Conservation (phyloP, 768 basidiomycete species). For the Lyophyllum semitale region DNA sequence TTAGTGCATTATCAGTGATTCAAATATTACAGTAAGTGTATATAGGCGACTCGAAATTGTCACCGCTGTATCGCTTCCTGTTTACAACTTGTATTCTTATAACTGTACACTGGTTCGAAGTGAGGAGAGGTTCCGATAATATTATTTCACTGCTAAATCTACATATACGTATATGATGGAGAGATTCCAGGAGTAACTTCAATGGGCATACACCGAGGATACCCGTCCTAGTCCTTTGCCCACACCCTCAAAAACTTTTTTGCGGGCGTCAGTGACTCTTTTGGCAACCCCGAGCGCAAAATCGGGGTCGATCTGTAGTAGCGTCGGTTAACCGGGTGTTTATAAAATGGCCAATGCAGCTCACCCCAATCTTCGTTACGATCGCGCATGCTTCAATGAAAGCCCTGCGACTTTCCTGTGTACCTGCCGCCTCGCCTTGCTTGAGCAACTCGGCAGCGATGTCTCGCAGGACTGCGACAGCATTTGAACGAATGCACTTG, state of each 20-base stretch:
- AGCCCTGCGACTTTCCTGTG: slow-evolving; percentile 50
- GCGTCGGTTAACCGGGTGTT: slow-evolving; percentile 4
- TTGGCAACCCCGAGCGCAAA: slow-evolving; percentile 63
- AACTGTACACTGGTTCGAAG: not conserved
- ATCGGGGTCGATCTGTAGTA: slow-evolving; percentile 60
- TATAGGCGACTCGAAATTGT: too few relatives aligned
- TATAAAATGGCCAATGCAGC: not conserved
- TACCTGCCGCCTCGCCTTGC: slow-evolving; percentile 52
- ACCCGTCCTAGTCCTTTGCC: slow-evolving; percentile 58
- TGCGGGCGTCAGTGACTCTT: slow-evolving; percentile 68
- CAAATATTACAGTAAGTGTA: too few relatives aligned
- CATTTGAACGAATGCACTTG: slow-evolving; percentile 61
- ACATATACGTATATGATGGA: not conserved
- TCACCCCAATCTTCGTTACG: slow-evolving; percentile 38
- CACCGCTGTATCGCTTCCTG: too few relatives aligned
- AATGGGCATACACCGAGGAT: slow-evolving; percentile 22
- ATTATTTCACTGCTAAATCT: slow-evolving; percentile 2
- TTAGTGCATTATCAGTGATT: too few relatives aligned
- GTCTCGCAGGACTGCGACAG: slow-evolving; percentile 51
- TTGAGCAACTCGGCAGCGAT: slow-evolving; percentile 56
- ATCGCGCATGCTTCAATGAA: slow-evolving; percentile 52
- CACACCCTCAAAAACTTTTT: slow-evolving; percentile 69
- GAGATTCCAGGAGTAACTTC: not conserved
- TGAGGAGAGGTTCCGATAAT: not conserved
- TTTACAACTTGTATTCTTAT: too few relatives aligned